Conservation (phyloP, 1,284 basidiomycete species). For the Cystobasidium sp. region DNA sequence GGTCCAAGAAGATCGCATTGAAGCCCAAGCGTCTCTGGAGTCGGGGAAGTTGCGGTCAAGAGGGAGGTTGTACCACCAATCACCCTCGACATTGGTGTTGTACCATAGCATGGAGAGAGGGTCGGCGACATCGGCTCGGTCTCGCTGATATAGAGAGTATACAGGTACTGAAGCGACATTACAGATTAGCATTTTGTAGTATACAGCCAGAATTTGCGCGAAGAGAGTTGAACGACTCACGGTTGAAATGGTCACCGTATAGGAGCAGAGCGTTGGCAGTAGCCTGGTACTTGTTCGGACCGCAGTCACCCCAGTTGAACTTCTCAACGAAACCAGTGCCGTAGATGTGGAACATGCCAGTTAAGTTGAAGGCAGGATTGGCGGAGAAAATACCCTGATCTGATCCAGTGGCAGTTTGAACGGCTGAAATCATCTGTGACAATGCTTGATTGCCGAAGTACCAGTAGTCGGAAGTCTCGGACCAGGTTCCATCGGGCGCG, state of each 20-base stretch:
- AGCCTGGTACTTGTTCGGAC: conserved; percentile 86
- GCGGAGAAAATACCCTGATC: conserved; percentile 72
- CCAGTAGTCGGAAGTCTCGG: conserved; percentile 85
- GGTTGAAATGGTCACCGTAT: conserved; percentile 70
- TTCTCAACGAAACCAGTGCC: conserved; percentile 79
- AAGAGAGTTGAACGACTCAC: conserved; percentile 47
- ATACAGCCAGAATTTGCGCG: neutral
- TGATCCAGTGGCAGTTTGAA: conserved; percentile 83
- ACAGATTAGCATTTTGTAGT: too few species aligned
- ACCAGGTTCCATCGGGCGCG: conserved; percentile 84
- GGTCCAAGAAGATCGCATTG: conserved; percentile 89
- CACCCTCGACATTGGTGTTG: conserved; percentile 76
- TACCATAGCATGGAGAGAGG: conserved; percentile 99
- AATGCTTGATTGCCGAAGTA: conserved; percentile 75
- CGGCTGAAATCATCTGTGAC: conserved; percentile 84
- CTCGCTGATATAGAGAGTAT: conserved; percentile 88
- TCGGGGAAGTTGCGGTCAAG: conserved; percentile 83
- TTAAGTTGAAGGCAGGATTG: conserved; percentile 74
- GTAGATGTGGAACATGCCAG: conserved; percentile 89
- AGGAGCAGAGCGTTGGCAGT: conserved; percentile 76
- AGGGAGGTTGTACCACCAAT: conserved; percentile 84
- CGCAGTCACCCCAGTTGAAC: conserved; percentile 74
- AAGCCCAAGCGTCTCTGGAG: conserved; percentile 77
- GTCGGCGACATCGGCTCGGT: conserved; percentile 82
- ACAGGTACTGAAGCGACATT: conserved; percentile 60